Evolutionary conservation across 306 rosid genomes (phyloP).

Genomic region (Lathyrus tuberosus): DNA sequence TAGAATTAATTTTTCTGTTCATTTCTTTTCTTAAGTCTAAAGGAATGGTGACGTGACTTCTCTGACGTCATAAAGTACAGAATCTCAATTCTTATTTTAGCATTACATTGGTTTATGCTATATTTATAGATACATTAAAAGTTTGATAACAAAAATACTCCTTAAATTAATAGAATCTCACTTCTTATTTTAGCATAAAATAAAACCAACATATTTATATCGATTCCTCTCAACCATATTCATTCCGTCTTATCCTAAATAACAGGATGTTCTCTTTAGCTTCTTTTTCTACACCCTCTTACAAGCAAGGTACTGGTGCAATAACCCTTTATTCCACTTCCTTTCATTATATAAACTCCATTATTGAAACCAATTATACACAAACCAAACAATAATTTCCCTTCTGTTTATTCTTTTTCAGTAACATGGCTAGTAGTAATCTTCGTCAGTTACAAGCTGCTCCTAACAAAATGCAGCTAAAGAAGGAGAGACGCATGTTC

Average conservation of each 20-base stretch:
- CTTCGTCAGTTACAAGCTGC: constrained; percentile 1
- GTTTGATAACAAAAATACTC: no score
- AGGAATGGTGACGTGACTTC: no score
- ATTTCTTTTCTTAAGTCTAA: no score
- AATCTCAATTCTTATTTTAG: not conserved
- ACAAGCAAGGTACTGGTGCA: constrained; percentile 89
- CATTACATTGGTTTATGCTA: not conserved
- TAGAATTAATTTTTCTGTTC: no score
- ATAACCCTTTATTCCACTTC: constrained; percentile 62
- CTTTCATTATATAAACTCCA: constrained; percentile 45
- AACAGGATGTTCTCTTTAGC: constrained; percentile 48
- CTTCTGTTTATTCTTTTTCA: not conserved
- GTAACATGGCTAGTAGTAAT: constrained; percentile 49
- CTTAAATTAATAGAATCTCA: not conserved
- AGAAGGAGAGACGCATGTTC: constrained; percentile 55
- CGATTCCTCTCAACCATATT: not conserved
- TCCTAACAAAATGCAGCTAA: constrained; percentile 37
- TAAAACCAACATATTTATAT: not conserved
- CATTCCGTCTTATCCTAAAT: constrained; percentile 32
- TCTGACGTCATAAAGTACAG: not conserved
- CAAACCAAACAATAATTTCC: constrained; percentile 18
- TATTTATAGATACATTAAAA: not conserved
- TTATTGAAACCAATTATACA: constrained; percentile 34
- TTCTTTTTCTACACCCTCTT: constrained; percentile 51
- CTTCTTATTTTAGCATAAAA: not conserved